Conservation (phyloP, 495 filamentous ascomycete genomes). For the Neurospora sp. region DNA sequence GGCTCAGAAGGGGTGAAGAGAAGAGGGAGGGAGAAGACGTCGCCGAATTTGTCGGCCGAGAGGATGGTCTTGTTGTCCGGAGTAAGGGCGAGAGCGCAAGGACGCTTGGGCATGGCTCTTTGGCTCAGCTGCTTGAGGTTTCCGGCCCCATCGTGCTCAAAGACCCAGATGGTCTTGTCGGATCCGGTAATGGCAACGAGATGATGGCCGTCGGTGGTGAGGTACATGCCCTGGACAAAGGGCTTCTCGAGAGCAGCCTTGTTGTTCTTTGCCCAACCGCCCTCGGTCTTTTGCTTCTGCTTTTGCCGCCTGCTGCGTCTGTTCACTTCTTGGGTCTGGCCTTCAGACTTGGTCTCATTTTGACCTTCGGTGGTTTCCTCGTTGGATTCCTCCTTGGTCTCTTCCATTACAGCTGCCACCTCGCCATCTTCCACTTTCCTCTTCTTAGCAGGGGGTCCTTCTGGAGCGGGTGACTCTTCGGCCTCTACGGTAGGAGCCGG, state of each 20-base stretch:
- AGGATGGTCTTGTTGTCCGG: slow-evolving; percentile 60
- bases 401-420: background rate
- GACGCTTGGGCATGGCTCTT: slow-evolving; percentile 81
- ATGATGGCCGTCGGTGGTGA: slow-evolving; percentile 51
- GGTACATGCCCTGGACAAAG: slow-evolving; percentile 45
- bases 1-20: slow-evolving; percentile 29
- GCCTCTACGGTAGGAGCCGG: background rate
- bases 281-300: slow-evolving; percentile 1
- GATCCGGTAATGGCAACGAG: slow-evolving; percentile 71
- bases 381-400: background rate
- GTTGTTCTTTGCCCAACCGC: slow-evolving; percentile 1
- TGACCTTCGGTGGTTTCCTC: background rate
- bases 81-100: slow-evolving; percentile 61
- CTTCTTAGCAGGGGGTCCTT: slow-evolving; percentile 23
- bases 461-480: slow-evolving; percentile 10
- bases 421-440: slow-evolving; percentile 13
- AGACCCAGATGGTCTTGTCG: slow-evolving; percentile 83
- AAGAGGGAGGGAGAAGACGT: slow-evolving; percentile 85
- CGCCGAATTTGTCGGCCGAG: slow-evolving; percentile 87
- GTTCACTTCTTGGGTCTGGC: slow-evolving; percentile 1
- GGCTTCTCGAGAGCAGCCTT: slow-evolving; percentile 12
- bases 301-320: slow-evolving; percentile 2
- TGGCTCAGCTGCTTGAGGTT: slow-evolving; percentile 57
- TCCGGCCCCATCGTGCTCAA: slow-evolving; percentile 52
- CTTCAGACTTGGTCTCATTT: background rate